Percentiles rank a stretch among this genome's conserved stretches.
Conservation (phyloP, 208 protist genomes). For the Naegleria lovaniensis region DNA sequence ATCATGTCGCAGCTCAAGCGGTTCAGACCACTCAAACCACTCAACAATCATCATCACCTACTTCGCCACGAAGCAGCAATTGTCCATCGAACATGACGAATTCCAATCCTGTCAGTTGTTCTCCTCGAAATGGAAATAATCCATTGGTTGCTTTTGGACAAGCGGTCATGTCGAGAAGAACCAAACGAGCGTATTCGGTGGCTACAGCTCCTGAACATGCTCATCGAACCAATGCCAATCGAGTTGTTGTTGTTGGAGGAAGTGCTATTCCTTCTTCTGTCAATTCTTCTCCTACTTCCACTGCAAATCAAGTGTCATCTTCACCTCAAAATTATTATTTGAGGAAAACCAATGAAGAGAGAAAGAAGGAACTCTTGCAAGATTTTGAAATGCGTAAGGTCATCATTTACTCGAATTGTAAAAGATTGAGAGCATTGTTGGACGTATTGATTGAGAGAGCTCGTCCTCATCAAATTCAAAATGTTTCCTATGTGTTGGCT, state of each 20-base stretch:
- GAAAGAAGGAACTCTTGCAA: neutral
- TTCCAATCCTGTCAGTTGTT: neutral
- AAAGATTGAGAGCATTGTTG: neutral
- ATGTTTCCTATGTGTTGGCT: neutral
- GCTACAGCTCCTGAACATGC: too few relatives aligned
- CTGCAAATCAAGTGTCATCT: neutral
- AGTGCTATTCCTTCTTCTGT: too few relatives aligned
- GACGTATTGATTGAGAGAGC: neutral
- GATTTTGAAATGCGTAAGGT: neutral
- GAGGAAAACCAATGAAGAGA: neutral
- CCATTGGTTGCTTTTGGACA: too few relatives aligned
- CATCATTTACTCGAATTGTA: neutral
- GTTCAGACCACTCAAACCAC: neutral
- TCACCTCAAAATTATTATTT: neutral
- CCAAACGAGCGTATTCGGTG: too few relatives aligned
- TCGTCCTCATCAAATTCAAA: neutral
- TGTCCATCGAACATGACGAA: too few relatives aligned
- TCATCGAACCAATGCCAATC: too few relatives aligned
- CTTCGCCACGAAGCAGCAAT: too few relatives aligned
- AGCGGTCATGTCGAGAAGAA: too few relatives aligned
- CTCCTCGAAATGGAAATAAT: neutral
- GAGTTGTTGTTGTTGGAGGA: too few relatives aligned
- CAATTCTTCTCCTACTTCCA: neutral
- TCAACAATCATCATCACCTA: too few relatives aligned
- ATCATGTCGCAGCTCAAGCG: neutral